Evolutionary conservation across 371 early-diverging fungal species (phyloP), one percentile per base, ranked within the genome.

Genomic region (Rhizopus microsporus): DNA sequence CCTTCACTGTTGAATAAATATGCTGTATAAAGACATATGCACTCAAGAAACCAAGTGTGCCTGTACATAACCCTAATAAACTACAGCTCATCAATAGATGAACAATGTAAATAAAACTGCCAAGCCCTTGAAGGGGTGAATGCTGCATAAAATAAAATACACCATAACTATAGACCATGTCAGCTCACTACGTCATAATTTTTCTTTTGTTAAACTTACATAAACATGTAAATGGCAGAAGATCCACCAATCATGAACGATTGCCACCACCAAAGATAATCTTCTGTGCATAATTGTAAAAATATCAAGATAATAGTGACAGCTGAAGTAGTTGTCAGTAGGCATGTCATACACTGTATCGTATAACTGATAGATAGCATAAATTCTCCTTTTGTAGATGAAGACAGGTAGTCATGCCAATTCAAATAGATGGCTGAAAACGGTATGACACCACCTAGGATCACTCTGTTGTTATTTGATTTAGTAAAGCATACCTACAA

Each of bases 261-360:
- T 60, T 67, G 69, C 79, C 79, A 78, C 79, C 79, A 78, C 79
- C 79, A 78, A 37, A 65, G 69, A 65, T 75, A 72, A 57, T 78
- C 74, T 60, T 78, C 79, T 33, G 64, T 61, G 47, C 79, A 78
- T 1, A 78, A 52, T 34, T 78, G 75, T 53, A 78, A 65, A 54
- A 75, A 78, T 2, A 75, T 54, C 3, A 74, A 56, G 0, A 70
- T 55, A 4, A 78, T 37, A 3, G 79, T 66, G 3, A 75, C 63
- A n/a, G 62, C 59, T 5, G 68, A 51, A 3, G 62, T 51, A 5
- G 67, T 47, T 5, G 72, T 51, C n/a, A 62, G 52, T 15, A 66
- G 35, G 29, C 69, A 48, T 17, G 59, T 7, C 32, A 60, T 63
- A 1, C 56, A 45, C n/a, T 48, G 51, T 5, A 63, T 39, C 3